Evolutionary conservation across 768 basidiomycete species (phyloP).

Genomic region (Lyophyllum atratum): DNA sequence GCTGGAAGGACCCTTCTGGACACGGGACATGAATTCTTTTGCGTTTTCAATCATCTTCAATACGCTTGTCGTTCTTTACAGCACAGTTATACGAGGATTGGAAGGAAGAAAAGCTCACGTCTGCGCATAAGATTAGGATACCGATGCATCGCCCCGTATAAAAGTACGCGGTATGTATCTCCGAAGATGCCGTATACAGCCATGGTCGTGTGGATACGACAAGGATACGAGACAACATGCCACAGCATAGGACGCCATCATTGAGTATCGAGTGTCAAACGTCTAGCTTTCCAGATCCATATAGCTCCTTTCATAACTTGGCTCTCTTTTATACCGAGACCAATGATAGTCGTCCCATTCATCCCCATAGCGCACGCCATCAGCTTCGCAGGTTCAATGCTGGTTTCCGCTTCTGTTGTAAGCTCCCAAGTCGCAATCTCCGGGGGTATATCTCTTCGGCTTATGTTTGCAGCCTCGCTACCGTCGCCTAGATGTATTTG

Average conservation of each 20-base stretch:
- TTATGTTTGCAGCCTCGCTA: constrained; percentile 1
- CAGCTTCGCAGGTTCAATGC: constrained; percentile 25
- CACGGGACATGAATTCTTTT: not conserved
- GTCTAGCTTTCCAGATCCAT: constrained; percentile 38
- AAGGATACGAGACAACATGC: no score
- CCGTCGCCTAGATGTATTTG: constrained; percentile 29
- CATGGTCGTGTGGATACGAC: not conserved
- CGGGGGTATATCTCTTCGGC: constrained; percentile 5
- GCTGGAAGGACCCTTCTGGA: constrained; percentile 15
- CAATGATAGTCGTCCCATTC: constrained; percentile 42
- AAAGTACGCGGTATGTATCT: not conserved
- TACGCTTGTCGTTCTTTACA: constrained; percentile 16
- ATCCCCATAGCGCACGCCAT: constrained; percentile 44
- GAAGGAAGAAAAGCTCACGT: not conserved
- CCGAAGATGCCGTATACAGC: not conserved
- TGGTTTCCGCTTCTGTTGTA: constrained; percentile 6
- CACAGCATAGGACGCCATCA: no score
- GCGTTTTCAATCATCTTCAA: not conserved
- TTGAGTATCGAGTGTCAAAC: not conserved
- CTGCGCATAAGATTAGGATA: not conserved
- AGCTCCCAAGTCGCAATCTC: constrained; percentile 24
- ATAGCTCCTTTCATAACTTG: constrained; percentile 35
- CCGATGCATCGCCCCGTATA: not conserved
- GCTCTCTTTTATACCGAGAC: constrained; percentile 39
- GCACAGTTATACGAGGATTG: constrained; percentile 1